Evolutionary conservation across 768 basidiomycete species (phyloP).

Genomic region (Trichaptum fuscoviolaceum): DNA sequence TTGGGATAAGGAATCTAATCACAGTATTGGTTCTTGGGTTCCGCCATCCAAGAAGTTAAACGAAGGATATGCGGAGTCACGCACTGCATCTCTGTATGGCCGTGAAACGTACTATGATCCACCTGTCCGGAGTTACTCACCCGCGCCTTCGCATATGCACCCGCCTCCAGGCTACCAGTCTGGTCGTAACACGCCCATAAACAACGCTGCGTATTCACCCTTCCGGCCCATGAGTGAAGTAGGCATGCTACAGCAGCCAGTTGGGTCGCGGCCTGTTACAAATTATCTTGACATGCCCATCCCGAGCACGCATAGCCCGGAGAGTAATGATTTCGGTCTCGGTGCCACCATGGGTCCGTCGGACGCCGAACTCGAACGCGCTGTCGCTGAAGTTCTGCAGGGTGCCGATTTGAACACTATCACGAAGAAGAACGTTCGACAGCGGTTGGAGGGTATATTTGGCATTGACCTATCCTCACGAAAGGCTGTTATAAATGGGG

Average conservation of each 20-base stretch:
- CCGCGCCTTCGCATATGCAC: constrained; percentile 58
- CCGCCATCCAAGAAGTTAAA: constrained; percentile 68
- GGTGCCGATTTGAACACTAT: constrained; percentile 82
- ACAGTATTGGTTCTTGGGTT: constrained; percentile 91
- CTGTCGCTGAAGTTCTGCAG: constrained; percentile 68
- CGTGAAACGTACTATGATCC: constrained; percentile 81
- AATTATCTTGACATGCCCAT: constrained; percentile 75
- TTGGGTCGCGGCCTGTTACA: constrained; percentile 65
- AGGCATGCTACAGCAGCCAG: constrained; percentile 48
- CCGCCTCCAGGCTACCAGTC: constrained; percentile 72
- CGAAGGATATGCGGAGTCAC: constrained; percentile 73
- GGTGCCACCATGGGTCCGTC: constrained; percentile 38
- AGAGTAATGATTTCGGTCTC: constrained; percentile 39
- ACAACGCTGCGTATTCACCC: constrained; percentile 25
- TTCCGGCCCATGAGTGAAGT: constrained; percentile 28
- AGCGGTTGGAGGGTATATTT: constrained; percentile 76
- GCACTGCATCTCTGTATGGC: constrained; percentile 77
- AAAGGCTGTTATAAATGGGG: constrained; percentile 70
- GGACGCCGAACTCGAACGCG: constrained; percentile 67
- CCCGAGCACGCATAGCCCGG: constrained; percentile 47
- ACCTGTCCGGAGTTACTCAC: constrained; percentile 62
- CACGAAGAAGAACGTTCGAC: constrained; percentile 88
- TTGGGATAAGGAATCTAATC: constrained; percentile 96
- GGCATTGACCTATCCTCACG: constrained; percentile 69
- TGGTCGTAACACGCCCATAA: constrained; percentile 67